Base-by-base conservation (phyloP, 176 grass and related monocot species). In the Puya raimondii region DNA sequence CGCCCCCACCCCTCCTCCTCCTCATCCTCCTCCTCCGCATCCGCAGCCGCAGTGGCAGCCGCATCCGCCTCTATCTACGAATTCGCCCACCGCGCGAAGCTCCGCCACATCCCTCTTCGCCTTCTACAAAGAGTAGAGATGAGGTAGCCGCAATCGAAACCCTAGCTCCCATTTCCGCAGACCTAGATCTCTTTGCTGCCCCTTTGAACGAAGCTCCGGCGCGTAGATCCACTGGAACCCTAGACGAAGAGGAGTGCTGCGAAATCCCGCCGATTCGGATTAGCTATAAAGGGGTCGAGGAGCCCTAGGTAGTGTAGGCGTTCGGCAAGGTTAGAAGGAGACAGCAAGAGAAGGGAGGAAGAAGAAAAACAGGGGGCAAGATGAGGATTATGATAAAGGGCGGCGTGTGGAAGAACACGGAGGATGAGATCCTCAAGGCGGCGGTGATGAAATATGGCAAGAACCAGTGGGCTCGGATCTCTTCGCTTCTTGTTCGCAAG, bases 331-430 rank as follows among this genome's bases (percentile, higher is more conserved):
- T 23, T 25, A 9, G 48, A 61, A 66, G 70, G 56, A 25, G 53
- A 48, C 33, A 50, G n/a, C 66, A 74, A 52, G 21, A 47, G 26
- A 12, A 27, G 50, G 13, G 47, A 58, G 14, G 47, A 3, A 13
- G 1, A 18, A 2, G 12, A 4, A 25, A 51, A 74, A 49, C 12
- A 50, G 56, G 18, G 3, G 75, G 65, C 79, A 91, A 80, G 72
- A 91, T 87, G 88, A 91, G 88, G 88, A 91, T 87, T 67, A 91
- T 87, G 88, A 91, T 91, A 14, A 91, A 91, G 81, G 88, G 88
- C 18, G 88, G 85, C 23, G 88, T 91, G 72, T 91, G 88, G 88
- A 91, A 91, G 85, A 91, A 91, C 85, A 87, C 85, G 65, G 85
- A 91, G 79, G 88, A 91, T 3, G 85, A 91, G 88, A 87, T 91